Evolutionary conservation across 2,329 filamentous ascomycete species (phyloP).

Genomic region (Hirsutella thompsonii): DNA sequence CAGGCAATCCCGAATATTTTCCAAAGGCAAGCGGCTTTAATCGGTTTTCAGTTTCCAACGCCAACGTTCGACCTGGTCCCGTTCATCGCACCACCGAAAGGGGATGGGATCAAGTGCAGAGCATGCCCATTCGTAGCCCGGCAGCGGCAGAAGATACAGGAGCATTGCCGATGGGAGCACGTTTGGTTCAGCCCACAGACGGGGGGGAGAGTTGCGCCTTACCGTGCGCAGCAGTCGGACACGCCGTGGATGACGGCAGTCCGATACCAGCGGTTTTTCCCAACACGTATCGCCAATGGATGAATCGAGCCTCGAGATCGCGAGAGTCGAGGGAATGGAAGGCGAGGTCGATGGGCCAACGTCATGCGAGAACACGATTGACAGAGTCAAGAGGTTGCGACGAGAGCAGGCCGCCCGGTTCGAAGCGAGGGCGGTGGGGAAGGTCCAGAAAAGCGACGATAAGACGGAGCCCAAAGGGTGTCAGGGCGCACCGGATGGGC

Average conservation of each 20-base stretch:
- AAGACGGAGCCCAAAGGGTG: slow-evolving; percentile 2
- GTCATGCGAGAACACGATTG: background rate
- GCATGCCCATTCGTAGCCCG: background rate
- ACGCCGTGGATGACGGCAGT: slow-evolving; percentile 1
- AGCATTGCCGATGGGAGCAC: background rate
- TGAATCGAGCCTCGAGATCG: slow-evolving; percentile 2
- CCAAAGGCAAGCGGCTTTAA: too few species aligned
- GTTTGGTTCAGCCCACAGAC: background rate
- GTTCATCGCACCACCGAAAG: background rate
- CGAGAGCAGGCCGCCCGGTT: background rate
- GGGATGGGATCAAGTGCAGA: background rate
- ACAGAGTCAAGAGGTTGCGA: background rate
- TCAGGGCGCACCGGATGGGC: slow-evolving; percentile 1
- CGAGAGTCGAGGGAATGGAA: background rate
- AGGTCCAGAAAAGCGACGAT: background rate
- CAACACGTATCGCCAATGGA: background rate
- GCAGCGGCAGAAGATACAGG: background rate
- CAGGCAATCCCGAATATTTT: too few species aligned
- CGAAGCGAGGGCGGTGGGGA: background rate
- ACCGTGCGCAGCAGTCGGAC: background rate
- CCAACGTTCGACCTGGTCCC: too few species aligned
- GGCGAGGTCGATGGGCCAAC: background rate
- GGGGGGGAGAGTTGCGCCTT: background rate
- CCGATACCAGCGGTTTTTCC: slow-evolving; percentile 2
- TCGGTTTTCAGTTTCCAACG: too few species aligned